Evolutionary conservation across 208 protist genomes (phyloP).

Genomic region (Acanthamoeba triangularis): DNA sequence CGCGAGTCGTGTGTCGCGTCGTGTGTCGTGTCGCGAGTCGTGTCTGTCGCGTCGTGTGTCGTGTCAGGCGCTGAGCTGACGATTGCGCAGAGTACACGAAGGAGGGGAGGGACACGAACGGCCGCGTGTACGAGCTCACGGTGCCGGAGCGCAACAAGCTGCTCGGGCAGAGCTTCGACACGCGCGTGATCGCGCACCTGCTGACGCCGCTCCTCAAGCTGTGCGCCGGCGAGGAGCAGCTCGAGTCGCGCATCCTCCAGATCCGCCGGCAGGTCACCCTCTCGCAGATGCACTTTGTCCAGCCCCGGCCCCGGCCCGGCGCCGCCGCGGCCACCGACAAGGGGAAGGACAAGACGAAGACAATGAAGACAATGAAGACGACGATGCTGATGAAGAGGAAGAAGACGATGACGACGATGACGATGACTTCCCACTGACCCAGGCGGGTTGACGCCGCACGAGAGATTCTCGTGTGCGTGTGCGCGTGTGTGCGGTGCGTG

Average conservation of each 20-base stretch:
- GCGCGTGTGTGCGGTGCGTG: no score
- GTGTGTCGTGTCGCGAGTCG: neutral
- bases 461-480: neutral
- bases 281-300: slow-evolving; percentile 39
- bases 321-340: no score
- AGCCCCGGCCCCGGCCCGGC: no score
- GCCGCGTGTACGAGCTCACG: neutral
- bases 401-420: neutral
- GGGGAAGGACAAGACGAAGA: no score
- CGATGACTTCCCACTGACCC: neutral
- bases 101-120: neutral
- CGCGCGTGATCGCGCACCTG: slow-evolving; percentile 41
- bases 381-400: no score
- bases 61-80: no score
- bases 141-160: neutral
- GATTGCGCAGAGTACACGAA: neutral
- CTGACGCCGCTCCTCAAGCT: slow-evolving; percentile 64
- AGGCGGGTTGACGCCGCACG: neutral
- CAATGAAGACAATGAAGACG: no score
- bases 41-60: neutral
- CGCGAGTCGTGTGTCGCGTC: neutral
- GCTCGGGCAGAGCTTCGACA: slow-evolving; percentile 57
- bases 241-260: slow-evolving; percentile 6
- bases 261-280: slow-evolving; percentile 42
- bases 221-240: neutral